A percentile compares a stretch with the other conserved stretches of the same genome.
These are phyloP conservation scores for Schizopora paradoxa DNA, from an alignment of 1,284 basidiomycete species.

Conservation along the genomic window DNA sequence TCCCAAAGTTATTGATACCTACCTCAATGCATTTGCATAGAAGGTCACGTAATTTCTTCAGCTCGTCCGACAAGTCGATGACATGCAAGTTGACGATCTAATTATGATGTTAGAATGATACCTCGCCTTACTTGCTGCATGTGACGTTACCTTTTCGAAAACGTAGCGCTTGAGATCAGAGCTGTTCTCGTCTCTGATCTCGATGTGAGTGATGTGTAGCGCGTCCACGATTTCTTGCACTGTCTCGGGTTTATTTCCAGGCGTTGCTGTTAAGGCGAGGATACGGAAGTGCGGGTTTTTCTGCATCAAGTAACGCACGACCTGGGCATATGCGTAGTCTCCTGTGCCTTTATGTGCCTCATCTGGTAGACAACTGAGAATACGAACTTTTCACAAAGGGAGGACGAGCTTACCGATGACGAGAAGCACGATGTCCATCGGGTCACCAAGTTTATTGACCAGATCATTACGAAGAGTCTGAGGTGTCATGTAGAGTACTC, in stretches of 20 bases:
- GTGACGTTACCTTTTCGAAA: conserved; percentile 69
- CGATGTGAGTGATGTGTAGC: conserved; percentile 94
- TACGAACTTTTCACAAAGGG: conserved; percentile 9
- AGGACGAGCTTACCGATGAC: conserved; percentile 60
- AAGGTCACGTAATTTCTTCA: conserved; percentile 50
- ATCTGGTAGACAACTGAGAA: conserved; percentile 48
- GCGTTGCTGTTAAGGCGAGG: conserved; percentile 93
- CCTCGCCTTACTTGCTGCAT: not conserved
- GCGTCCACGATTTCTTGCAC: conserved; percentile 92
- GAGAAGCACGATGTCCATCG: conserved; percentile 73
- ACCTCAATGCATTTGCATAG: conserved; percentile 72
- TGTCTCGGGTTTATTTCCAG: conserved; percentile 80
- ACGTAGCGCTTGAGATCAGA: conserved; percentile 85
- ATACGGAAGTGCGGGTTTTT: conserved; percentile 93
- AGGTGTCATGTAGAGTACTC: conserved; percentile 97
- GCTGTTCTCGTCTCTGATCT: conserved; percentile 90
- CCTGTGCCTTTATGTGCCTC: conserved; percentile 96
- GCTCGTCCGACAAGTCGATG: conserved; percentile 60
- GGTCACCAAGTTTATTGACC: conserved; percentile 66
- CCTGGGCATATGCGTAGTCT: conserved; percentile 88
- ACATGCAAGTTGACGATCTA: conserved; percentile 68
- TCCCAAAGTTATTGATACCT: conserved; percentile 21
- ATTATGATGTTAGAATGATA: conserved; percentile 1
- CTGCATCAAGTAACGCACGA: conserved; percentile 86
- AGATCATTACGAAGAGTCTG: conserved; percentile 95